phyloP scores from a whole-genome alignment of 108 stramenopile genomes.

The Cyclotella choctawhatcheeana region DNA sequence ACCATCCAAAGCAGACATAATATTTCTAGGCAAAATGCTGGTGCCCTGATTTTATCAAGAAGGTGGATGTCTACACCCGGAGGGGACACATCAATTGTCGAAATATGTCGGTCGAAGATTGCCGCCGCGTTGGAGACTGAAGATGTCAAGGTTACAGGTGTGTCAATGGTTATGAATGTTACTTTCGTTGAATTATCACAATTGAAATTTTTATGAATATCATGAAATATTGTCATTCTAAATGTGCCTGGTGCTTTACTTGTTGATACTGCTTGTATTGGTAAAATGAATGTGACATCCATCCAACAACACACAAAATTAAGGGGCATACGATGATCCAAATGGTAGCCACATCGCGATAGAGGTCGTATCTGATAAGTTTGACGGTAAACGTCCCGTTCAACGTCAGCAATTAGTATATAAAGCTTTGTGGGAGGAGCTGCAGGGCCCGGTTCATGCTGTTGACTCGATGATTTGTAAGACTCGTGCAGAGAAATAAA shows the following conservation, averaged over 20 bases:
- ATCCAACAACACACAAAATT: background rate
- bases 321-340: slow-evolving; percentile 88
- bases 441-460: slow-evolving; percentile 89
- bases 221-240: no score
- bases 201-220: background rate
- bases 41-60: background rate
- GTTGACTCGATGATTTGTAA: slow-evolving; percentile 93
- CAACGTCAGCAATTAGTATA: slow-evolving; percentile 92
- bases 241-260: no score
- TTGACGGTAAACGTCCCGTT: slow-evolving; percentile 85
- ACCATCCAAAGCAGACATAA: background rate
- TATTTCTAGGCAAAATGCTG: background rate
- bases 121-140: slow-evolving; percentile 71
- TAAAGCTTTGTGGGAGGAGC: slow-evolving; percentile 95
- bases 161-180: slow-evolving; percentile 10
- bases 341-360: slow-evolving; percentile 92
- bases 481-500: slow-evolving; percentile 73
- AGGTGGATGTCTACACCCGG: slow-evolving; percentile 23
- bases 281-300: no score
- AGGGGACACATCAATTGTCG: slow-evolving; percentile 70
- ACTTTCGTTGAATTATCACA: background rate
- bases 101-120: slow-evolving; percentile 76
- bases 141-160: slow-evolving; percentile 81
- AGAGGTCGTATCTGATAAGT: slow-evolving; percentile 73
- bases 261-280: no score